Conservation (phyloP, 2,329 filamentous ascomycete genomes). For the Trichoderma koningiopsis region DNA sequence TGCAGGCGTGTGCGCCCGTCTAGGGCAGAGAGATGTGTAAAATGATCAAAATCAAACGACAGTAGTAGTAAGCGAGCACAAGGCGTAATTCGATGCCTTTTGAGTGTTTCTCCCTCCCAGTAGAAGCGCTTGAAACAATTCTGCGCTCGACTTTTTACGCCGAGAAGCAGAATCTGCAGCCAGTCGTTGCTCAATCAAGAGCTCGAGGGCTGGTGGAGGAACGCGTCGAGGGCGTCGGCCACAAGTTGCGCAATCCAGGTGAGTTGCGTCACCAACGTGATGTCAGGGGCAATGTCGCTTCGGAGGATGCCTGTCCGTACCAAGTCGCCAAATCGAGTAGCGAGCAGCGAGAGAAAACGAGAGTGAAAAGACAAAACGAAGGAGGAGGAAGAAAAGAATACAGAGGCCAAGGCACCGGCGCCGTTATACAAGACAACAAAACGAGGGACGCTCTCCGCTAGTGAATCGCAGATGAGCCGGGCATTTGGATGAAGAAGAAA, state of each 20-base stretch:
- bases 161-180: background rate
- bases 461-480: conserved; percentile 19
- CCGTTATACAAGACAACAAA: conserved; percentile 9
- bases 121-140: background rate
- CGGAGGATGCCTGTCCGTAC: conserved; percentile 16
- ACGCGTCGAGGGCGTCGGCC: background rate
- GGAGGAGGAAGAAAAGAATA: background rate
- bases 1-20: conserved; percentile 8
- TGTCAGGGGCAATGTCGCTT: conserved; percentile 23
- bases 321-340: conserved; percentile 16
- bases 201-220: background rate
- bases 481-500: conserved; percentile 9
- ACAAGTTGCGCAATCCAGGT: background rate
- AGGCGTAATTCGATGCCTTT: background rate
- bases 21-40: conserved; percentile 4
- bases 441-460: conserved; percentile 26
- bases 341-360: conserved; percentile 10
- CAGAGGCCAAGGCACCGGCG: background rate
- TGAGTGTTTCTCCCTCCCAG: background rate
- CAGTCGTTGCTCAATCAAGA: conserved; percentile 17
- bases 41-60: background rate
- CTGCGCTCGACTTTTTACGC: background rate
- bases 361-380: conserved; percentile 26
- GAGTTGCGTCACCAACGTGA: conserved; percentile 19
- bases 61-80: background rate